Base-by-base conservation (phyloP, 768 basidiomycete genomes). In the Epithele typhae region DNA sequence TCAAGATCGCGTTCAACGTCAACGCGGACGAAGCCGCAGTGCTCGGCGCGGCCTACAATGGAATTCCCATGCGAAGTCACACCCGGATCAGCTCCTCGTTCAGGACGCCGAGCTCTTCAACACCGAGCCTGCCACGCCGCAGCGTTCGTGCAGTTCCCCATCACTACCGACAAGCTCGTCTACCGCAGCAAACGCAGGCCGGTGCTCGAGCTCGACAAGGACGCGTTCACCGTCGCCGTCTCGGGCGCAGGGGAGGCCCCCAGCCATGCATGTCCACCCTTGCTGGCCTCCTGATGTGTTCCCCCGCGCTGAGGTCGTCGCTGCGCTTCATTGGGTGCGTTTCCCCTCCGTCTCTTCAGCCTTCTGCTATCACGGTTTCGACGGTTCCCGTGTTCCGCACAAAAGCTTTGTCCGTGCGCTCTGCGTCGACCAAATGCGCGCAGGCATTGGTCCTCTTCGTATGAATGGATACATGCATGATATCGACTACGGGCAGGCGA, bases 21-120 rank as follows among this genome's bases (percentile, higher is more conserved):
- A 98, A 99, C 63, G 86, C 95, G 0, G 96, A 98, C 62, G 96
- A 99, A 68, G 90, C 92, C 0, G 89, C 87, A 21, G 95, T 97
- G 17, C 78, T 99, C 37, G 81, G 85, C 34, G 93, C 95, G 19
- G 95, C 89, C 1, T 82, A 96, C 40, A 83, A 95, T 52, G 96
- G 94, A n/a, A n/a, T n/a, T n/a, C n/a, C n/a, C n/a, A n/a, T n/a
- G n/a, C n/a, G n/a, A n/a, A n/a, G n/a, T n/a, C n/a, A n/a, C 14
- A 95, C 96, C 3, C 75, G 81, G 19, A 75, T 94, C 22, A 92
- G 87, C 55, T 75, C 85, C 33, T 90, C 90, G 59, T 98, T 96
- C 77, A 87, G 88, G 70, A 96, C 96, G 40, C 68, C 5, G 56
- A 73, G 7, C 86, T 85, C 2, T 80, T 78, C 68, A 88, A 88